These are phyloP conservation scores for Isabelozyma rhagii DNA, from an alignment of 805 yeast genomes.

Conservation along the genomic window DNA sequence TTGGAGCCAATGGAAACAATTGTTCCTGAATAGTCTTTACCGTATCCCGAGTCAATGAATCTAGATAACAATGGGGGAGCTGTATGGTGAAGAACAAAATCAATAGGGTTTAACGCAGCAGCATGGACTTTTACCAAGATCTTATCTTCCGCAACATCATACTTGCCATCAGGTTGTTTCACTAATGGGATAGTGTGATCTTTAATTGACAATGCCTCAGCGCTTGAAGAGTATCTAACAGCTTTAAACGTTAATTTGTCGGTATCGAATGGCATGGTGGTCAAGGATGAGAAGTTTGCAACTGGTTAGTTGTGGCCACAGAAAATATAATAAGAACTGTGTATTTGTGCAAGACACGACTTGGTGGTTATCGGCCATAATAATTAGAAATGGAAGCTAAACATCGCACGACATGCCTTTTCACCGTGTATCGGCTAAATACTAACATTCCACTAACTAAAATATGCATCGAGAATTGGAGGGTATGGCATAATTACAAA, in stretches of 20 bases:
- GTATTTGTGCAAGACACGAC: no score
- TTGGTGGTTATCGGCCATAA: no score
- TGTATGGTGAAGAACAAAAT: constrained; percentile 17
- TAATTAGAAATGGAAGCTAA: no score
- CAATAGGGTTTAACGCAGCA: constrained; percentile 35
- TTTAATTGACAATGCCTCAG: constrained; percentile 9
- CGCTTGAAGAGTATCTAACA: constrained; percentile 14
- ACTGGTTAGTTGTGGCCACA: no score
- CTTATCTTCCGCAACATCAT: constrained; percentile 10
- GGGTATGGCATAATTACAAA: no score
- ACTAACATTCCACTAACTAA: no score
- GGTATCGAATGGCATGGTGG: constrained; percentile 8
- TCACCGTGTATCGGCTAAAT: no score
- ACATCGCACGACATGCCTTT: no score
- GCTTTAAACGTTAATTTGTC: constrained; percentile 17
- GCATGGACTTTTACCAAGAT: constrained; percentile 28
- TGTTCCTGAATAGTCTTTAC: constrained; percentile 32
- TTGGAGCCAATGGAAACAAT: constrained; percentile 26
- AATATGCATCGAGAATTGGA: no score
- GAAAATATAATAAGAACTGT: no score
- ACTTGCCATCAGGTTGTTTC: constrained; percentile 10
- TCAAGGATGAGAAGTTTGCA: not conserved
- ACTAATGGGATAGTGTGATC: constrained; percentile 6
- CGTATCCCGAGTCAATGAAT: constrained; percentile 19
- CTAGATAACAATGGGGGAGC: constrained; percentile 7